These are phyloP conservation scores for Nannochloropsis gaditana DNA, from an alignment of 108 stramenopile species.

Conservation along the genomic window DNA sequence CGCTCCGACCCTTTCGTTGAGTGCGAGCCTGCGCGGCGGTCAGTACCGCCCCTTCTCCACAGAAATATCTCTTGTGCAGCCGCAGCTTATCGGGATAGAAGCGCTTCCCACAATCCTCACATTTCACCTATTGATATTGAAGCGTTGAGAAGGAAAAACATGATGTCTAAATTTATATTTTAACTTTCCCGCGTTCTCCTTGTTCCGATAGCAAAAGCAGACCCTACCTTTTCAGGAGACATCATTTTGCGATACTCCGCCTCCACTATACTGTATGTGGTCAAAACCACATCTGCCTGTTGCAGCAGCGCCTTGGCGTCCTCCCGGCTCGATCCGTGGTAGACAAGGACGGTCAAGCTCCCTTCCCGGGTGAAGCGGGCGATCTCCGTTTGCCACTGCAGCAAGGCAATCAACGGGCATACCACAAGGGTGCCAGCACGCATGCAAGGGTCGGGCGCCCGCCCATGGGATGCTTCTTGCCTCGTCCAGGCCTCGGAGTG, in stretches of 20 bases:
- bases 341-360: slow-evolving; percentile 68
- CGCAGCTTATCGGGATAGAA: slow-evolving; percentile 62
- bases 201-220: not conserved
- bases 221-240: slow-evolving; percentile 70
- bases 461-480: slow-evolving; percentile 57
- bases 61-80: slow-evolving; percentile 75
- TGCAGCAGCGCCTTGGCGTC: slow-evolving; percentile 57
- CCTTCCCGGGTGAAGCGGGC: slow-evolving; percentile 76
- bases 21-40: slow-evolving; percentile 86
- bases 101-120: slow-evolving; percentile 81
- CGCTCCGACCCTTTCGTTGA: slow-evolving; percentile 55
- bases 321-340: slow-evolving; percentile 77
- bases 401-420: slow-evolving; percentile 87
- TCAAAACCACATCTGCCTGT: slow-evolving; percentile 87
- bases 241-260: slow-evolving; percentile 87
- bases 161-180: slow-evolving; percentile 15
- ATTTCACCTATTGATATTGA: slow-evolving; percentile 39
- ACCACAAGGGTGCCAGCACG: slow-evolving; percentile 80
- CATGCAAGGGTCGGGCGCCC: not conserved
- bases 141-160: not conserved
- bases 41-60: slow-evolving; percentile 78
- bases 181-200: not conserved
- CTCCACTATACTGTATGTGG: slow-evolving; percentile 92
- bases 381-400: slow-evolving; percentile 92
- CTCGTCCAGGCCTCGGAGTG: slow-evolving; percentile 53